A percentile compares a stretch with the other conserved stretches of the same genome.
Conservation (phyloP, 257 asterid species). For the Lycium barbarum region DNA sequence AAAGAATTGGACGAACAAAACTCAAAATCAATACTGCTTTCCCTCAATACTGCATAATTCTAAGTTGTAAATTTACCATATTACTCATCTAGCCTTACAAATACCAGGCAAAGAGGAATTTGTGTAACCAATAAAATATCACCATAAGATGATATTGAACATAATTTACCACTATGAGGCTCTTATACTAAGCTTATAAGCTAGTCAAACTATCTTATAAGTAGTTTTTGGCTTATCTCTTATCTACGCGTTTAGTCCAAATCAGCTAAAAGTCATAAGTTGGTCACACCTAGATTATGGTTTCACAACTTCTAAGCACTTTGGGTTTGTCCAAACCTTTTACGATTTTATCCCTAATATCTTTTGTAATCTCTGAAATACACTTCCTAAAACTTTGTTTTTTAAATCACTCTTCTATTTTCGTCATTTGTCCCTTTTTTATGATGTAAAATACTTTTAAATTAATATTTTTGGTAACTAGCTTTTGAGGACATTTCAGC, state of each 20-base stretch:
- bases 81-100: not conserved
- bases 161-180: not conserved
- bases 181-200: not conserved
- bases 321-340: not conserved
- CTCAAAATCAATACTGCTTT: not conserved
- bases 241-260: not conserved
- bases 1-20: not conserved
- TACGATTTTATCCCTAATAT: too few relatives aligned
- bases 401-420: not conserved
- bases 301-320: not conserved
- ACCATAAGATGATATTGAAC: not conserved
- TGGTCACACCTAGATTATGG: not conserved
- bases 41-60: not conserved
- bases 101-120: constrained; percentile 1
- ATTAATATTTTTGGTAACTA: not conserved
- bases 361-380: too few relatives aligned
- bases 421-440: not conserved
- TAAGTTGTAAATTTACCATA: not conserved
- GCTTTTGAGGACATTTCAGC: not conserved
- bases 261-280: not conserved
- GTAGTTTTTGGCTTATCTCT: not conserved
- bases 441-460: not conserved
- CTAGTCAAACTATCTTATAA: not conserved
- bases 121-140: not conserved
- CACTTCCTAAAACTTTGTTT: too few relatives aligned